These are phyloP conservation scores for Mantamonas sphyraenae DNA, from an alignment of 78 protist species.

Conservation along the genomic window DNA sequence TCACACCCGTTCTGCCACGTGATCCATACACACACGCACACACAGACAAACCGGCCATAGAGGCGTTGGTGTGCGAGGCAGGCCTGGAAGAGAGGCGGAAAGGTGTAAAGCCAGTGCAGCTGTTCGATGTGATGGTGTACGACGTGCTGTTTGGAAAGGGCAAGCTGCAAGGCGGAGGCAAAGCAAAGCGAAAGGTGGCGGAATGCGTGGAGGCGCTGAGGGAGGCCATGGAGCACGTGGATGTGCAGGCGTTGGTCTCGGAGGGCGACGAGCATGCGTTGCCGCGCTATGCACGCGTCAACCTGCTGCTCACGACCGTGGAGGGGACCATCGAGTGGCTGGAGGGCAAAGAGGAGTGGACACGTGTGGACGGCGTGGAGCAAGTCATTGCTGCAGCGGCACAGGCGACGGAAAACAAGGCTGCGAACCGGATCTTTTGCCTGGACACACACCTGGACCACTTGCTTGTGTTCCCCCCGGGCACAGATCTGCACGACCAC, in stretches of 20 bases:
- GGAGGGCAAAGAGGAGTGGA: no score
- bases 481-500: constrained; percentile 6
- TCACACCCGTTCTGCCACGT: no score
- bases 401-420: not conserved
- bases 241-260: not conserved
- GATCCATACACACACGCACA: no score
- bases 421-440: not conserved
- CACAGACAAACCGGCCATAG: no score
- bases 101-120: no score
- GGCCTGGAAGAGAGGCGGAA: no score
- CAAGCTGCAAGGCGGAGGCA: not conserved
- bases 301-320: not conserved
- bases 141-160: not conserved
- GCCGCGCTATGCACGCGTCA: constrained; percentile 39
- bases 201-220: not conserved
- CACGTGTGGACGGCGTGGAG: not conserved
- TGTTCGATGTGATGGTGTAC: not conserved
- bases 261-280: not conserved
- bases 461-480: constrained; percentile 16
- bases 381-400: not conserved
- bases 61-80: no score
- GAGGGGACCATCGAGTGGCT: not conserved
- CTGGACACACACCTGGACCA: not conserved
- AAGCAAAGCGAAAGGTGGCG: not conserved
- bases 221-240: not conserved